phyloP scores from a whole-genome alignment of 1,284 basidiomycete genomes.

The Taiwanofungus camphoratus region DNA sequence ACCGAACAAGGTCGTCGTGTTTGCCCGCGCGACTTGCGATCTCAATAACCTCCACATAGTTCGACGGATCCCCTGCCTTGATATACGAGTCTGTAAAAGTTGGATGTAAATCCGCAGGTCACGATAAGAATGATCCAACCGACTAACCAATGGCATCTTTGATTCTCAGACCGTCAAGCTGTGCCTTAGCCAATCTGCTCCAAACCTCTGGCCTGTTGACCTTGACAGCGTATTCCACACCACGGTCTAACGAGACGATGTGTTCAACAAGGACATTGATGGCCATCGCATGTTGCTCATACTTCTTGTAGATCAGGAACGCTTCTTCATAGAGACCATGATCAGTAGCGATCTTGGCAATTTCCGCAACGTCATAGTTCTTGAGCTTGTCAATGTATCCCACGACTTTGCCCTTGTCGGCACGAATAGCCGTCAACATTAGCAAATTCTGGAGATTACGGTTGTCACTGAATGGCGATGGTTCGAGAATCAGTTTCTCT shows the following conservation, averaged over 20 bases:
- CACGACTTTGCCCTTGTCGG: conserved; percentile 98
- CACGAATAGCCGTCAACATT: conserved; percentile 93
- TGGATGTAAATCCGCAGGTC: neutral
- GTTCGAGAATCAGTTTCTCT: conserved; percentile 98
- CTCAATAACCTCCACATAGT: conserved; percentile 96
- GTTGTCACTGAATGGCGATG: conserved; percentile 97
- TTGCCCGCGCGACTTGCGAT: conserved; percentile 95
- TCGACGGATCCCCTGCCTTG: conserved; percentile 95
- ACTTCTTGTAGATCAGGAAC: conserved; percentile 94
- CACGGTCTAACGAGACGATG: conserved; percentile 96
- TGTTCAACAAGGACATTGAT: conserved; percentile 99
- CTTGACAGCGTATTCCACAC: conserved; percentile 94
- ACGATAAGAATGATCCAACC: neutral
- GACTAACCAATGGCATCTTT: conserved; percentile 91
- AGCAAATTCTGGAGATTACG: conserved; percentile 92
- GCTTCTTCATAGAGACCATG: conserved; percentile 97
- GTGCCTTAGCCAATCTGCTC: conserved; percentile 97
- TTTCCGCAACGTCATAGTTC: conserved; percentile 93
- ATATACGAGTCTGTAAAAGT: conserved; percentile 84
- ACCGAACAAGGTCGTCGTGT: conserved; percentile 96
- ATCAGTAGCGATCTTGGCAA: conserved; percentile 96
- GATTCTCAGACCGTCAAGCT: conserved; percentile 96
- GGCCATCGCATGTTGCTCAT: conserved; percentile 88
- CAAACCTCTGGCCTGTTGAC: conserved; percentile 96
- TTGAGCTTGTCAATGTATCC: conserved; percentile 97